Base-by-base conservation (phyloP, 2,329 filamentous ascomycete species). In the Tolypocladium endophyticum region DNA sequence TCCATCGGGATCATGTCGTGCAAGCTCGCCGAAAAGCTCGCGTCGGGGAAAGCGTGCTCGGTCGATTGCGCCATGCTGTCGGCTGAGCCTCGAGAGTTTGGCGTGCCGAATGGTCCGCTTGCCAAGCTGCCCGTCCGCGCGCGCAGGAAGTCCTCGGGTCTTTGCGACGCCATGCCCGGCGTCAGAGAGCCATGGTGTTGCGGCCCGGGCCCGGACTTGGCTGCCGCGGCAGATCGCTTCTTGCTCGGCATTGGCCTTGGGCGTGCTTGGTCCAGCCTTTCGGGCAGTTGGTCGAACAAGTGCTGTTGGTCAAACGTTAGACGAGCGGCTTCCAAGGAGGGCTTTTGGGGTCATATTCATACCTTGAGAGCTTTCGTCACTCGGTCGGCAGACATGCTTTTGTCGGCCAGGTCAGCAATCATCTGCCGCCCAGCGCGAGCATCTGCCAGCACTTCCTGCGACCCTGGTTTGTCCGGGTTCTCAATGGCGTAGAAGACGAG, bases 311-410 rank as follows among this genome's bases (percentile, higher is more conserved):
- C 28, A 41, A 9, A 16, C 11, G 55, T 36, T 30, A 36, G 52
- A 30, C 20, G 38, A 50, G 35, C 6, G 9, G 20, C 12, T 20
- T 8, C 4, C 9, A 9, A 6, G n/a, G 18, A 5, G 18, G 39
- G 39, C 2, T 84, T 72, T 79, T 11, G 11, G 20, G 30, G 28
- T 1, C 14, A 2, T 6, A 1, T 11, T 9, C 56, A 20, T 58
- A 93, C 90, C 70, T 86, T 83, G 35, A 99, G 79, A 47, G 90
- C 88, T 54, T 80, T 81, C 1, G 89, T 90, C 68, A 95, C 94
- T 62, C 90, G 82, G 70, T 97, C 91, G 3, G 94, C 94, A 41
- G 92, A 92, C 79, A 95, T 82, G 69, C 92, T 97, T 67, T 88
- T 87, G 67, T 89, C 86, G 3, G 92, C 88, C 60, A 97, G 80